Base-by-base conservation (phyloP, 306 rosid genomes). In the Casuarina equisetifolia region DNA sequence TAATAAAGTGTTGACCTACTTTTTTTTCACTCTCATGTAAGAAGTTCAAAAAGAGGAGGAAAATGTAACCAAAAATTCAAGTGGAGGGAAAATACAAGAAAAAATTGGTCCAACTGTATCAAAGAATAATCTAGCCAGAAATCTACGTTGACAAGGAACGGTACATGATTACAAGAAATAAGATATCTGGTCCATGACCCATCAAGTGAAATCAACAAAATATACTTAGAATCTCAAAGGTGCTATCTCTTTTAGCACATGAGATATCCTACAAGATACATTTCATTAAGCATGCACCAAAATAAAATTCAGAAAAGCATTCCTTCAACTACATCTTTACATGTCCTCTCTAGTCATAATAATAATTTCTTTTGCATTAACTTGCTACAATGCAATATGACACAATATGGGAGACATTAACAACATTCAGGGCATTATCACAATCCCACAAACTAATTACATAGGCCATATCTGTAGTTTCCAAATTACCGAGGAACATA, bases 401-500 rank as follows among this genome's bases (percentile, higher is more conserved):
- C 15, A 36, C 25, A 10, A 35, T 35, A 61, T 42, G 9, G 9
- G 16, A 1, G 68, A 10, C 40, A 61, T 25, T 35, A 61, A 61
- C 68, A 61, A 4, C 17, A 61, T 35, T 32, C 43, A 61, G 43
- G n/a, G 68, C 43, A 1, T 61, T 35, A 61, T 57, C 63, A 57
- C 51, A 57, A 64, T 66, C 25, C 16, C 48, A 66, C 2, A 42
- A 42, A 67, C 36, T 50, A 67, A 67, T 40, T n/a, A 3, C 50
- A 48, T 61, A 35, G 43, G 38, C 9, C 19, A 17, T 12, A 20
- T 58, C 64, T 25, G 9, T 66, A 38, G 15, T 64, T 69, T 68
- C 38, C 52, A 71, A 72, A 46, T 78, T 79, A 64, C 68, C 55
- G 12, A 49, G 71, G 46, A 82, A 70, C 81, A 48, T 85, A 95